These are phyloP conservation scores for Amoeboaphelidium occidentale DNA, from an alignment of 371 early-diverging fungal species.

Conservation along the genomic window DNA sequence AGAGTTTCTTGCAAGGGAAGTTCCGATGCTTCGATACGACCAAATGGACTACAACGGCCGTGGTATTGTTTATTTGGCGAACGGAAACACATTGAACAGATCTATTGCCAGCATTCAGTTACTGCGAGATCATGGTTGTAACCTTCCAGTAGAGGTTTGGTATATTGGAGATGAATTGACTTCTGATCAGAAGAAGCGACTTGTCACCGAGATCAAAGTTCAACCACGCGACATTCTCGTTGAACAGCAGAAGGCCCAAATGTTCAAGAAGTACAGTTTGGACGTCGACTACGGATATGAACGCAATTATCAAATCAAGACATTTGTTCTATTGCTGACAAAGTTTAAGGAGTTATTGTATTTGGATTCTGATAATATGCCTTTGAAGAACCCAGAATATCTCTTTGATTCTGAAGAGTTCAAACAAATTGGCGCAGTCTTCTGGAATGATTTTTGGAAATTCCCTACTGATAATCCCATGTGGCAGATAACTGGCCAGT, in stretches of 20 bases:
- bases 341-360: conserved; percentile 4
- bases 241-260: background rate
- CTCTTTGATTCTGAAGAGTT: conserved; percentile 2
- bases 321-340: background rate
- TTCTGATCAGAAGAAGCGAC: background rate
- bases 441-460: conserved; percentile 3
- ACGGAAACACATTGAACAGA: background rate
- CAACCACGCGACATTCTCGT: background rate
- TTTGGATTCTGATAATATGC: conserved; percentile 3
- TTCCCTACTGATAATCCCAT: background rate
- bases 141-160: background rate
- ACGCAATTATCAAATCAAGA: background rate
- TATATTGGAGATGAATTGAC: background rate
- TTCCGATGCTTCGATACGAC: background rate
- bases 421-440: conserved; percentile 1
- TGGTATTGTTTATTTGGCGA: background rate
- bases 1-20: background rate
- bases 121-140: background rate
- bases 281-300: background rate
- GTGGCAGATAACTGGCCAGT: conserved; percentile 2
- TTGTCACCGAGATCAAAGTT: background rate
- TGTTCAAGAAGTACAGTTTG: background rate
- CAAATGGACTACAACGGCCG: background rate
- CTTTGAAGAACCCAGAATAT: conserved; percentile 2
- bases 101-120: background rate